These are phyloP conservation scores for Arthroderma sp. DNA, from an alignment of 2,329 filamentous ascomycete species.

Conservation along the genomic window DNA sequence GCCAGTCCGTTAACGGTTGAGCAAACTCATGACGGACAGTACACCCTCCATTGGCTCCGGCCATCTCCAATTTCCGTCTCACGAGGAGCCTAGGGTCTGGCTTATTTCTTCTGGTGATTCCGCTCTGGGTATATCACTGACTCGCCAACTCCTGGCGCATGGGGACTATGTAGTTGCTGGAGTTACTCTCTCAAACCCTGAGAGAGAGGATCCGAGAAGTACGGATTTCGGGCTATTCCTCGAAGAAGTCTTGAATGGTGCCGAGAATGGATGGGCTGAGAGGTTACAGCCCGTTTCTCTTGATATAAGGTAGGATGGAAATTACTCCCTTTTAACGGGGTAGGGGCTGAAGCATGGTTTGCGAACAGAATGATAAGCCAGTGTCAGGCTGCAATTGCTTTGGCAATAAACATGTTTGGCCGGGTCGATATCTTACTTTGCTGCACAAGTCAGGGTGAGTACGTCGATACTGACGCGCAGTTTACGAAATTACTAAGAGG, in stretches of 20 bases:
- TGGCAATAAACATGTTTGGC: conserved; percentile 72
- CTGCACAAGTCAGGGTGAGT: conserved; percentile 67
- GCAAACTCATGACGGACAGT: conserved; percentile 24
- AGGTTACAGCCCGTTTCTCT: conserved; percentile 52
- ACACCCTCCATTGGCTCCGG: conserved; percentile 20
- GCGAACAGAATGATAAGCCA: conserved; percentile 44
- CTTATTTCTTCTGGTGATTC: conserved; percentile 78
- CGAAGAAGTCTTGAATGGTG: conserved; percentile 43
- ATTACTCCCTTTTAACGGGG: neutral
- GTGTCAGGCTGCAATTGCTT: conserved; percentile 75
- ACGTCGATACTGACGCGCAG: conserved; percentile 5
- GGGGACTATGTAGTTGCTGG: conserved; percentile 85
- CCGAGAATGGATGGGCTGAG: conserved; percentile 66
- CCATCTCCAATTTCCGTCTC: conserved; percentile 42
- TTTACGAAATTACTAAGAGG: conserved; percentile 8
- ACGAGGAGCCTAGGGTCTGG: conserved; percentile 70
- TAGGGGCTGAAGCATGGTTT: neutral
- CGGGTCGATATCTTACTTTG: conserved; percentile 82
- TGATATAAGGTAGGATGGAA: conserved; percentile 37
- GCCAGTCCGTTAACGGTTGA: neutral
- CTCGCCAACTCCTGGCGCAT: conserved; percentile 70
- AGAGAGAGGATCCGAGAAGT: conserved; percentile 57
- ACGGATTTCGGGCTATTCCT: conserved; percentile 70
- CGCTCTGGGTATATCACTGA: conserved; percentile 69
- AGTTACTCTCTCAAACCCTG: conserved; percentile 63